Evolutionary conservation across 2,329 filamentous ascomycete species (phyloP).

Genomic region (Cytospora mali): DNA sequence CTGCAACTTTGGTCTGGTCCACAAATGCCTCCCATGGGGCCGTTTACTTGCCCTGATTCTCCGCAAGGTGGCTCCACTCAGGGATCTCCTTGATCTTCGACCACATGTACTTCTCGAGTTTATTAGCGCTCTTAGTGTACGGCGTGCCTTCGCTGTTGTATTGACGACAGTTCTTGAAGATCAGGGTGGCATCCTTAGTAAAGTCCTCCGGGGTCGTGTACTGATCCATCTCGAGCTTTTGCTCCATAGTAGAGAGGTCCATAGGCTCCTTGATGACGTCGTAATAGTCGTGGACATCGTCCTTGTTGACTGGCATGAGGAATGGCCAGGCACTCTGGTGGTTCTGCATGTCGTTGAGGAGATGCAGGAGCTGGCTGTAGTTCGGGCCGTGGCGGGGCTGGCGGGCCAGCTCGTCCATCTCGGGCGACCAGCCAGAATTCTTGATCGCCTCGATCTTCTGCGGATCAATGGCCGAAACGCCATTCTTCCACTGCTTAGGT

Average conservation of each 20-base stretch:
- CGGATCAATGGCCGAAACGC: constrained; percentile 75
- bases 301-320: constrained; percentile 86
- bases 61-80: constrained; percentile 76
- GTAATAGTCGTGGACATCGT: constrained; percentile 98
- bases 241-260: constrained; percentile 95
- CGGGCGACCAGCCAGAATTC: constrained; percentile 90
- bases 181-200: constrained; percentile 80
- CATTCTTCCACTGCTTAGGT: constrained; percentile 82
- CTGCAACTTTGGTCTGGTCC: background rate
- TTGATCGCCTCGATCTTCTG: constrained; percentile 86
- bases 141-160: constrained; percentile 97
- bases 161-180: constrained; percentile 92
- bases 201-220: constrained; percentile 94
- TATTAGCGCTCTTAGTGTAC: constrained; percentile 93
- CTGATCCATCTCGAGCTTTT: constrained; percentile 89
- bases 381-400: constrained; percentile 95
- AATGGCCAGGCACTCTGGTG: constrained; percentile 95
- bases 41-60: constrained; percentile 20
- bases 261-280: constrained; percentile 98
- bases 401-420: constrained; percentile 96
- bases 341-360: constrained; percentile 95
- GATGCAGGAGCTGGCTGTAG: constrained; percentile 88
- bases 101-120: constrained; percentile 95
- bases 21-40: background rate
- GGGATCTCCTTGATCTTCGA: constrained; percentile 86